Evolutionary conservation across 345 rosid species (phyloP), one percentile per base, ranked within the genome.

Genomic region (Triadica sebifera): DNA sequence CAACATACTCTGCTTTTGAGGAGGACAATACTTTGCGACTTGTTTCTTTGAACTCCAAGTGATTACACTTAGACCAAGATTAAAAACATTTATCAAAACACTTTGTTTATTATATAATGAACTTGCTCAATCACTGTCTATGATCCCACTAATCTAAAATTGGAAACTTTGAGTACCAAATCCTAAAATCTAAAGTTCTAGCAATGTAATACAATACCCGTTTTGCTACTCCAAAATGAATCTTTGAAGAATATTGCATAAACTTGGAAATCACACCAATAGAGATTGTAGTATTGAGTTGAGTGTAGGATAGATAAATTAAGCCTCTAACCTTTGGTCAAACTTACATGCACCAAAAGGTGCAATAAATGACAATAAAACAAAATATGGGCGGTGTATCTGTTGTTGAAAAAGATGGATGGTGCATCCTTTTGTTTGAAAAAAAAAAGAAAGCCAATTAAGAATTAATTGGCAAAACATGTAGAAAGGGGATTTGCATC

Each of bases 191-290:
- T 25, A 47, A 24, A 12, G 43, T 67, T 47, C 58, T 29, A 47
- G 58, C 58, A 24, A 49, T 24, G 10, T 67, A 67, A 0, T 45
- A 10, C 4, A 67, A 34, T 2, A 67, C 17, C 45, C 41, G 4
- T 6, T 51, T 67, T 49, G 71, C 43, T 67, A 67, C 75, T 60
- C 75, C 55, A 60, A 72, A 51, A 60, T 72, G 66, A 57, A 38
- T 52, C 60, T 59, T 72, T 22, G 75, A 72, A 72, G 75, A 55
- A 58, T 41, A 6, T 16, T 53, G 58, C 75, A 58, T 72, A 72
- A 59, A 72, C 16, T 63, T 72, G 8, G 41, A 72, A 71, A 71
- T 38, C 29, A 71, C 19, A 55, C n/a, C n/a, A n/a, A n/a, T n/a
- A n/a, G n/a, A n/a, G n/a, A n/a, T n/a, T 1, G 49, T 19, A n/a